Conservation (phyloP, 2,329 filamentous ascomycete species). For the Verruconis gallopava region DNA sequence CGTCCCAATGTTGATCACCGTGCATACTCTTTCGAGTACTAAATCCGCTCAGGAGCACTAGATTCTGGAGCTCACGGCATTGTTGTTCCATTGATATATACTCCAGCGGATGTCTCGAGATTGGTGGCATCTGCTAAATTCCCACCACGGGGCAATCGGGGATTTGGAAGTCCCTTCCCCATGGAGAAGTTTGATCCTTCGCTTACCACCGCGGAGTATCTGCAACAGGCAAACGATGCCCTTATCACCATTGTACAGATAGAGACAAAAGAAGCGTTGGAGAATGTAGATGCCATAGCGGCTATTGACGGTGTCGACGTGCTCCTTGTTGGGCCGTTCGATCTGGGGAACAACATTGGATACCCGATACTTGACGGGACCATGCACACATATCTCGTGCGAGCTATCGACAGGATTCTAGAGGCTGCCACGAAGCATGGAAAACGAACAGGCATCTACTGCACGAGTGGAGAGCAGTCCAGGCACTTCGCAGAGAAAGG, state of each 20-base stretch:
- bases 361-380: conserved; percentile 34
- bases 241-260: conserved; percentile 39
- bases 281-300: conserved; percentile 35
- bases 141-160: conserved; percentile 40
- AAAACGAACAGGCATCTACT: conserved; percentile 44
- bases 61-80: conserved; percentile 48
- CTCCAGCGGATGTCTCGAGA: conserved; percentile 38
- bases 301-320: conserved; percentile 40
- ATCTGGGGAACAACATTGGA: conserved; percentile 45
- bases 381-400: conserved; percentile 37
- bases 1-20: conserved; percentile 11
- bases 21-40: neutral
- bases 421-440: conserved; percentile 38
- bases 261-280: conserved; percentile 30
- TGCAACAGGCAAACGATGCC: conserved; percentile 41
- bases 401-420: conserved; percentile 39
- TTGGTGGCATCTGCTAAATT: conserved; percentile 43
- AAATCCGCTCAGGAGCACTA: conserved; percentile 31
- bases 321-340: conserved; percentile 41
- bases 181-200: conserved; percentile 28
- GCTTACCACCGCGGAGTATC: conserved; percentile 31
- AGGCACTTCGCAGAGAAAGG: conserved; percentile 39
- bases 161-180: conserved; percentile 43
- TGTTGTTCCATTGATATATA: conserved; percentile 40
- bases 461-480: conserved; percentile 38